These are phyloP conservation scores for Lachnellula subtilissima DNA, from an alignment of 2,329 filamentous ascomycete genomes.

Conservation along the genomic window DNA sequence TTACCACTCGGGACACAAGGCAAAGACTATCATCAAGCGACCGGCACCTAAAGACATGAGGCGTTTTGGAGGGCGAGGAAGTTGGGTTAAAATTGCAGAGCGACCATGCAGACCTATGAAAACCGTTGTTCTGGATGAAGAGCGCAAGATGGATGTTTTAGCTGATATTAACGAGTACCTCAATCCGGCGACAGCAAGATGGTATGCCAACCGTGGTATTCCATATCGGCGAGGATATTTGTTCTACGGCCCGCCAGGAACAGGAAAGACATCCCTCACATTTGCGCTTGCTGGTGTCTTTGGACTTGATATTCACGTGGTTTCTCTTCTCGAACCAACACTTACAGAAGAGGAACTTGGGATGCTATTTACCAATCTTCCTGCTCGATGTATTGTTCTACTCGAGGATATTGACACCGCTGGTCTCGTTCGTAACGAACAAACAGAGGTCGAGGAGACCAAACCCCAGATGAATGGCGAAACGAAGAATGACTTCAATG, in stretches of 20 bases:
- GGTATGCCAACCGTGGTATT: slow-evolving; percentile 73
- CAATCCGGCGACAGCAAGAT: slow-evolving; percentile 61
- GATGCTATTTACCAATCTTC: slow-evolving; percentile 55
- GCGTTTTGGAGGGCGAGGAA: slow-evolving; percentile 39
- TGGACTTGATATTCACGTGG: slow-evolving; percentile 61
- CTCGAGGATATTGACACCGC: slow-evolving; percentile 68
- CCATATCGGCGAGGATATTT: slow-evolving; percentile 73
- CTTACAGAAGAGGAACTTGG: slow-evolving; percentile 59
- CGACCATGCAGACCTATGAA: slow-evolving; percentile 66
- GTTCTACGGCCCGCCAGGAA: slow-evolving; percentile 71
- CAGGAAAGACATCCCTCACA: slow-evolving; percentile 65
- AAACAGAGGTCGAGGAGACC: slow-evolving; percentile 14
- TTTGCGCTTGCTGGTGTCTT: slow-evolving; percentile 63
- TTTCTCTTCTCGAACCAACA: slow-evolving; percentile 54
- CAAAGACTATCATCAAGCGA: slow-evolving; percentile 55
- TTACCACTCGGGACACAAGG: slow-evolving; percentile 48
- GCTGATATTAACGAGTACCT: slow-evolving; percentile 75
- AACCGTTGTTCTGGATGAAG: slow-evolving; percentile 67
- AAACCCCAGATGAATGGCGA: slow-evolving; percentile 11
- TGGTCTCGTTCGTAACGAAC: slow-evolving; percentile 45
- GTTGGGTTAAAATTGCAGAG: slow-evolving; percentile 54
- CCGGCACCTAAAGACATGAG: slow-evolving; percentile 44
- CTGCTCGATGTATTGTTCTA: slow-evolving; percentile 59
- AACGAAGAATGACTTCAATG: slow-evolving; percentile 33
- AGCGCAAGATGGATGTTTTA: slow-evolving; percentile 62